Conservation (phyloP, 176 grass and related monocot species). For the Rhynchospora tenuis region DNA sequence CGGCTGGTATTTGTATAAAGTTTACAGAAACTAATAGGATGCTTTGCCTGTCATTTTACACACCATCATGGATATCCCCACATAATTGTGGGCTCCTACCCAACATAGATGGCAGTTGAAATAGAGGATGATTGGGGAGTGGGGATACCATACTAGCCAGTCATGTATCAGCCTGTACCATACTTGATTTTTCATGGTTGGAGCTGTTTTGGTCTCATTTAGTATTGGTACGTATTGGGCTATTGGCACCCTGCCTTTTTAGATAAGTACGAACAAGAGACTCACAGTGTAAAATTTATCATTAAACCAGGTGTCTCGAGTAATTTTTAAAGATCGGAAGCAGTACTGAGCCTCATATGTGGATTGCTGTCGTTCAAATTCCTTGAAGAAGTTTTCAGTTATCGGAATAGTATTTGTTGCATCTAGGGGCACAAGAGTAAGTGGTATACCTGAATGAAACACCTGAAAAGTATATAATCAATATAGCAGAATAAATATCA, state of each 20-base stretch:
- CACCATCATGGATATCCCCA: too few relatives aligned
- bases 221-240: background rate
- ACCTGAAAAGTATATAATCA: constrained; percentile 36
- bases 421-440: constrained; percentile 88
- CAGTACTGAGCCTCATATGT: constrained; percentile 77
- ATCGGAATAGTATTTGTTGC: constrained; percentile 84
- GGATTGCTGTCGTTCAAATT: constrained; percentile 41
- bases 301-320: constrained; percentile 67
- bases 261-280: background rate
- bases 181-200: background rate
- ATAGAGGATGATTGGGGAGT: too few relatives aligned
- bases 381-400: constrained; percentile 61
- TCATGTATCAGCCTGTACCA: background rate
- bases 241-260: background rate
- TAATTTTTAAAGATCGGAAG: constrained; percentile 70
- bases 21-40: too few relatives aligned
- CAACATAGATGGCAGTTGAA: too few relatives aligned
- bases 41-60: too few relatives aligned
- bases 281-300: constrained; percentile 60
- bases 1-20: background rate
- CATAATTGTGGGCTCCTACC: too few relatives aligned
- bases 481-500: constrained; percentile 47
- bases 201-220: background rate
- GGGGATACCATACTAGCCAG: background rate
- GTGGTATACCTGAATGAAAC: constrained; percentile 71